phyloP scores from a whole-genome alignment of 192 early-diverging fungal genomes.

The Gorgonomyces haynaldii region DNA sequence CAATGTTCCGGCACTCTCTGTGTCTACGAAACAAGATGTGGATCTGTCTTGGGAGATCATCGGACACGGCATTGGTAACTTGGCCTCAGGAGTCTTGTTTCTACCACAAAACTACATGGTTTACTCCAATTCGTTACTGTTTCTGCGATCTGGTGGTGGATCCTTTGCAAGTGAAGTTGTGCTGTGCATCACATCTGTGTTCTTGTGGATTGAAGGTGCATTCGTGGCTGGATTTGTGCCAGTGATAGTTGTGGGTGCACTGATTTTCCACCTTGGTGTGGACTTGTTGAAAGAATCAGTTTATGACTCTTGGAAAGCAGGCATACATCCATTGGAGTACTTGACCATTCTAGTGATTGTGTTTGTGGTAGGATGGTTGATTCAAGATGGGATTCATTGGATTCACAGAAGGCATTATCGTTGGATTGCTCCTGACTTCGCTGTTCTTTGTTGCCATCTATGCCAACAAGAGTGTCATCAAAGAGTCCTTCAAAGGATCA shows the following conservation, averaged over 20 bases:
- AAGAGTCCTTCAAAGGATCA: conserved; percentile 33
- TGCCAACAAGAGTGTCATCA: conserved; percentile 25
- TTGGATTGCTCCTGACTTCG: conserved; percentile 87
- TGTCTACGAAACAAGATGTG: conserved; percentile 81
- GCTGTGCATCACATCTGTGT: conserved; percentile 60
- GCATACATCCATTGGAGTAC: conserved; percentile 75
- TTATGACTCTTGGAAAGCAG: conserved; percentile 72
- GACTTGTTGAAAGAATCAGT: conserved; percentile 88
- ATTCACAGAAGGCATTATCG: conserved; percentile 94
- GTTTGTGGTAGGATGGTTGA: no score
- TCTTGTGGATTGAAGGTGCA: conserved; percentile 71
- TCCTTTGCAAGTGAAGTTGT: conserved; percentile 76
- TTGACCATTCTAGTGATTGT: conserved; percentile 78
- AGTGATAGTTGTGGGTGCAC: conserved; percentile 80
- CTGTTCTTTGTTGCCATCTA: conserved; percentile 82
- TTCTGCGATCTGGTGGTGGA: conserved; percentile 84
- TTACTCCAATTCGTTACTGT: conserved; percentile 55
- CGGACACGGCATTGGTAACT: conserved; percentile 84
- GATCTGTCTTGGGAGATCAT: conserved; percentile 86
- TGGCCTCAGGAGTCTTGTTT: conserved; percentile 66
- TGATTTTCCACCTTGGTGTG: conserved; percentile 93
- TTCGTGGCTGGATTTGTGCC: conserved; percentile 87
- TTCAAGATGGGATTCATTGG: conserved; percentile 87
- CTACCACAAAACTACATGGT: conserved; percentile 56
- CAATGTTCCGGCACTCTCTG: conserved; percentile 84